Evolutionary conservation across 331 rosid species (phyloP), one percentile per base, ranked within the genome.

Genomic region (Rhamnella rubrinervis): DNA sequence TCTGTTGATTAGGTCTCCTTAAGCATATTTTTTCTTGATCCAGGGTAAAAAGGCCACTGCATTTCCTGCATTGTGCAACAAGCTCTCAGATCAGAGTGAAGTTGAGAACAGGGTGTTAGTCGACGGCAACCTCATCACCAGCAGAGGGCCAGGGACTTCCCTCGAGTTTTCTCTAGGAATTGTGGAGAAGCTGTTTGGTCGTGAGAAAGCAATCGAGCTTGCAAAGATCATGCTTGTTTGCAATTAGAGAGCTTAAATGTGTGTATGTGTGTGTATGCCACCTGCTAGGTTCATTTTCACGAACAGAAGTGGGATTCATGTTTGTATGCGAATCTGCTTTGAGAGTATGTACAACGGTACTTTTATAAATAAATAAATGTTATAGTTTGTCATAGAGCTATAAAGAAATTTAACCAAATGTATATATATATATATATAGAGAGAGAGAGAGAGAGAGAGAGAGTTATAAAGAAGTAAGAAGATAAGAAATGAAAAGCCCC

Each of bases 111-210:
- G 97, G 78, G 96, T 92, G 59, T 80, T 92, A 47, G 83, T 92
- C 23, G 97, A 92, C 66, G 95, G 92, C 49, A 89, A 87, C 76
- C 90, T 89, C 78, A 79, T 92, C 65, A 92, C 97, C 25, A 92
- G 97, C 82, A 78, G 95, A 66, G 96, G 96, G 47, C 97, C 97
- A 0, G 97, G 97, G 62, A 92, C 97, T 21, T 26, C 92, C 55
- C 80, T 92, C 16, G 97, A 89, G 80, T 87, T 87, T 79, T 83
- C 90, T 44, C 66, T 92, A 40, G 89, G 84, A 59, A 87, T 92
- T n/a, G 95, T 85, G 84, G 96, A 92, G 84, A 92, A 89, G 85
- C 76, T 92, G 60, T 81, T 82, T 14, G 96, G 97, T 25, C 85
- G 89, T 47, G 18, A 84, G 9, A 67, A 75, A 47, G 92, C 90